Percentiles rank a stretch among this genome's conserved stretches.
Evolutionary conservation across 305 asterid species (phyloP).

Genomic region (Coffea humblotiana): DNA sequence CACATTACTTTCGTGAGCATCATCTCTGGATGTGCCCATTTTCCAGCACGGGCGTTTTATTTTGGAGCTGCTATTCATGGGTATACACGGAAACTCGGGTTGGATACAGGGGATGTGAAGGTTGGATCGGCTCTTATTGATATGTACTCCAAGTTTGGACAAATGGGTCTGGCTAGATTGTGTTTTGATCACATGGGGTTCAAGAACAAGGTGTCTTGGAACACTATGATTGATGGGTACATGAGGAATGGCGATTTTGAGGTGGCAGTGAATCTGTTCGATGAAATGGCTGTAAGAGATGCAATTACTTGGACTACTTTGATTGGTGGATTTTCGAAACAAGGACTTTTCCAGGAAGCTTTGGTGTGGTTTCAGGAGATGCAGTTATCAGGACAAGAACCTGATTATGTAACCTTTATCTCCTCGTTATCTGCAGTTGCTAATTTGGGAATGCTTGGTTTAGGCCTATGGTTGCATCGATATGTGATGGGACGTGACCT

Average conservation of each 20-base stretch:
- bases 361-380: constrained; percentile 67
- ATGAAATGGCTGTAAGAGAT: constrained; percentile 74
- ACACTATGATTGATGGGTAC: constrained; percentile 62
- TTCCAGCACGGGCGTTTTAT: constrained; percentile 38
- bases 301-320: constrained; percentile 73
- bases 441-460: constrained; percentile 64
- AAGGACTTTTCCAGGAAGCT: constrained; percentile 54
- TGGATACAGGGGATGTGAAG: constrained; percentile 50
- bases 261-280: constrained; percentile 54
- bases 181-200: constrained; percentile 46
- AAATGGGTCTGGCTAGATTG: constrained; percentile 44
- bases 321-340: constrained; percentile 72
- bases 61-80: constrained; percentile 62
- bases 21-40: constrained; percentile 65
- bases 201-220: constrained; percentile 74
- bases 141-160: constrained; percentile 64
- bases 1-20: constrained; percentile 59
- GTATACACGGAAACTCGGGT: constrained; percentile 56
- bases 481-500: constrained; percentile 34
- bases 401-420: constrained; percentile 65
- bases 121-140: constrained; percentile 72
- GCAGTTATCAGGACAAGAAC: constrained; percentile 50
- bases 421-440: constrained; percentile 68
- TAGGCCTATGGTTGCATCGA: constrained; percentile 73
- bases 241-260: constrained; percentile 56